These are phyloP conservation scores for Candida boidinii DNA, from an alignment of 805 yeast genomes.

Conservation along the genomic window DNA sequence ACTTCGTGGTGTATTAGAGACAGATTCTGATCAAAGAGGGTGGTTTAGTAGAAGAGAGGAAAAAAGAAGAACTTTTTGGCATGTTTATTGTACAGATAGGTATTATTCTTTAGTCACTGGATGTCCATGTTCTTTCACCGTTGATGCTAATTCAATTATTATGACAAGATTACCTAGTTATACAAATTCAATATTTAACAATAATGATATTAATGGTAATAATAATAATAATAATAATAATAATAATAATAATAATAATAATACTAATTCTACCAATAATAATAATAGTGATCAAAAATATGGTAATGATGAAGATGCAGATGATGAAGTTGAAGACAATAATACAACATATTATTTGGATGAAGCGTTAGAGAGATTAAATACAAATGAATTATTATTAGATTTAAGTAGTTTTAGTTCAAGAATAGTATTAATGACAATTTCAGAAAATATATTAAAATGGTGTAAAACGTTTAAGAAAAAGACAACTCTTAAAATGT, in stretches of 20 bases:
- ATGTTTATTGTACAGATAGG: constrained; percentile 20
- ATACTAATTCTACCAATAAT: not conserved
- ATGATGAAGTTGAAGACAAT: constrained; percentile 2
- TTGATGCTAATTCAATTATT: constrained; percentile 17
- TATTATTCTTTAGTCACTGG: constrained; percentile 25
- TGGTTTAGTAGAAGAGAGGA: constrained; percentile 20
- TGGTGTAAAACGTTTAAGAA: constrained; percentile 24
- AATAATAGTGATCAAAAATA: not conserved
- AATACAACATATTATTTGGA: constrained; percentile 15
- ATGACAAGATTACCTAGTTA: constrained; percentile 23
- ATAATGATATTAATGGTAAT: not conserved
- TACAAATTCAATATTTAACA: constrained; percentile 13
- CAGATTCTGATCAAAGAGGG: constrained; percentile 8
- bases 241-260: not conserved
- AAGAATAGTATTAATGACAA: constrained; percentile 17
- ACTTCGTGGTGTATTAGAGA: constrained; percentile 15
- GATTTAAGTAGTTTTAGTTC: constrained; percentile 20
- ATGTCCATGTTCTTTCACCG: constrained; percentile 20
- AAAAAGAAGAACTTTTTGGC: constrained; percentile 23
- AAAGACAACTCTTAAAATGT: constrained; percentile 18
- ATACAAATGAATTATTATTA: constrained; percentile 17
- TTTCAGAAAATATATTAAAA: constrained; percentile 22
- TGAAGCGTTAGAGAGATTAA: constrained; percentile 22
- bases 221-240: not conserved
- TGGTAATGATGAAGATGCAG: not conserved